Evolutionary conservation across 768 basidiomycete species (phyloP), one percentile per base, ranked within the genome.

Genomic region (Kwoniella shandongensis): DNA sequence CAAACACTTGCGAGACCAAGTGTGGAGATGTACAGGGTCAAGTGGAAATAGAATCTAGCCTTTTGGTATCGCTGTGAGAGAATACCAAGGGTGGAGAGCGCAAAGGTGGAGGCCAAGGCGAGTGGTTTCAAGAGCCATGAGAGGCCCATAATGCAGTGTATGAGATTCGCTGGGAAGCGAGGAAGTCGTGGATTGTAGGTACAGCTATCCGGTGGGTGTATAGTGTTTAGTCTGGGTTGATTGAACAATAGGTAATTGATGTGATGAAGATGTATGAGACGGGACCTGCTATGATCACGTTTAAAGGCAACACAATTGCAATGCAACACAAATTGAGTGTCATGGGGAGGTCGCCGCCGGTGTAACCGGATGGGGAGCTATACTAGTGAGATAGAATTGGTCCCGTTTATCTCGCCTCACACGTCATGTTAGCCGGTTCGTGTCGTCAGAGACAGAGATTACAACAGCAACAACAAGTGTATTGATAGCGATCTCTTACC

Each of bases 21-120:
- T 1, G 87, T 83, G 15, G 85, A 84, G 41, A 88, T 76, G 75
- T 89, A 96, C 40, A 88, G 62, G n/a, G 81, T 81, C 40, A 86
- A 72, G 58, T 87, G 85, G 65, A 87, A 82, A 77, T 88, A 89
- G 75, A 69, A 72, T 44, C 68, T 58, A 0, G 72, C 73, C 50
- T 55, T 57, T 30, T 61, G 57, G 39, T 69, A 73, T 35, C 60
- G 60, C 42, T 54, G 62, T 1, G 67, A 66, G 1, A 74, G 50
- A 4, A 73, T 17, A 30, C 71, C 71, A 2, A 76, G 53, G 18
- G 73, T 61, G 15, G 75, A 74, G 32, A 76, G 39, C 1, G 68
- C 68, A 5, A 74, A 23, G 39, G 69, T 61, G n/a, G 73, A 70
- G 35, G 62, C 61, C 13, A 69, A 26, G 12, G 68, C 68, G 20